Evolutionary conservation across 176 grass and related monocot genomes (phyloP).

Genomic region (Eremochloa ophiuroides): DNA sequence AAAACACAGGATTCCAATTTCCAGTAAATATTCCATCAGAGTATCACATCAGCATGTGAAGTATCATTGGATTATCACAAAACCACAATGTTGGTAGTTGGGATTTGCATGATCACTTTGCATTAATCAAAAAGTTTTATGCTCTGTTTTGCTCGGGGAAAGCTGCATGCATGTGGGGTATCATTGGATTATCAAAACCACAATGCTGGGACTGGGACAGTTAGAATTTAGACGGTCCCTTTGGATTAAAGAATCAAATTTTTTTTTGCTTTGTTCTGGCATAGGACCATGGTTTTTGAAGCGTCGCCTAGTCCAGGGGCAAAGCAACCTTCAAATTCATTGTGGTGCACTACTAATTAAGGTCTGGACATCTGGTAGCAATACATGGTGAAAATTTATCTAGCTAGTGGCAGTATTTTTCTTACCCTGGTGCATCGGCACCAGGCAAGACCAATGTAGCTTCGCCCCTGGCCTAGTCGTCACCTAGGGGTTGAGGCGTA

Average conservation of each 20-base stretch:
- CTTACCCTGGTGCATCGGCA: too few relatives aligned
- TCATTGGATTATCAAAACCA: not conserved
- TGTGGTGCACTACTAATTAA: too few relatives aligned
- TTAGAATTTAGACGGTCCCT: not conserved
- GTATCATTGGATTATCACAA: not conserved
- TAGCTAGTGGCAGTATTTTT: too few relatives aligned
- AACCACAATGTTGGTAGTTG: not conserved
- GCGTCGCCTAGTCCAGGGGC: too few relatives aligned
- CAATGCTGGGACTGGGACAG: not conserved
- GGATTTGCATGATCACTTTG: not conserved
- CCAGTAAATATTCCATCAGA: not conserved
- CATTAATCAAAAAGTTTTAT: not conserved
- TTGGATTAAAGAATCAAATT: slow-evolving; percentile 11
- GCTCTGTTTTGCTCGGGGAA: not conserved
- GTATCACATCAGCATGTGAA: not conserved
- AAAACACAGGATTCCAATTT: slow-evolving; percentile 3
- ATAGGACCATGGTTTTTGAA: too few relatives aligned
- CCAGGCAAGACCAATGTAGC: too few relatives aligned
- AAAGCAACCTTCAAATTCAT: too few relatives aligned
- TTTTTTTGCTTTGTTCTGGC: not conserved
- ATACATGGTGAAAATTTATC: too few relatives aligned
- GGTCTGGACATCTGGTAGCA: too few relatives aligned
- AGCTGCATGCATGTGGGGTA: slow-evolving; percentile 2
- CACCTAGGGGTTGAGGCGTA: too few relatives aligned
- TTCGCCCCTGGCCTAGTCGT: too few relatives aligned